Conservation (phyloP, 176 grass and related monocot species). For the Coix lacrymajobi region DNA sequence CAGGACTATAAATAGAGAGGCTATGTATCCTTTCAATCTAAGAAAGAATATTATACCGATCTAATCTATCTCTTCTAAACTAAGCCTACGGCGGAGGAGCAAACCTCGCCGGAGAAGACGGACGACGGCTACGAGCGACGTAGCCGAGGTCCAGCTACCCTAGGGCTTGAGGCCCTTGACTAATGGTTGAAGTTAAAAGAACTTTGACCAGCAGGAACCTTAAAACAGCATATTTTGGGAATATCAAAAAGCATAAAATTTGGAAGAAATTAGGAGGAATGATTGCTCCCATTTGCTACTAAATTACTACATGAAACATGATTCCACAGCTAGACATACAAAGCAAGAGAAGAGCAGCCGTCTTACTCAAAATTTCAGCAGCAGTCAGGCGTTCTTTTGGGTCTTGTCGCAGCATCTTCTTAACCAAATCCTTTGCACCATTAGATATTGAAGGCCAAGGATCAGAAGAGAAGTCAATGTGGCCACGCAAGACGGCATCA, state of each 20-base stretch:
- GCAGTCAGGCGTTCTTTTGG: conserved; percentile 87
- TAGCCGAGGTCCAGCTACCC: no score
- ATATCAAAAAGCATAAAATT: not conserved
- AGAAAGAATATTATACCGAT: no score
- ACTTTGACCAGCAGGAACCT: not conserved
- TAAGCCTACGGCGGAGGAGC: no score
- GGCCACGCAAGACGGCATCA: conserved; percentile 58
- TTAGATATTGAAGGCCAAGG: conserved; percentile 91
- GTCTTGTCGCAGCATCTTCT: conserved; percentile 87
- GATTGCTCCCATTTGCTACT: not conserved
- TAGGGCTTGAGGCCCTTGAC: no score
- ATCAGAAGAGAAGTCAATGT: conserved; percentile 88
- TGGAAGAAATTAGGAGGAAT: conserved; percentile 1
- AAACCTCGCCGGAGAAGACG: no score
- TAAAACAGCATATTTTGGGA: not conserved
- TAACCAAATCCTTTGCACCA: conserved; percentile 88
- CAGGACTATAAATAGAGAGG: no score
- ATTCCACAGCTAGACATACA: conserved; percentile 11
- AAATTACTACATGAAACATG: conserved; percentile 2
- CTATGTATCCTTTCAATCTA: no score
- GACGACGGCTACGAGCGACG: no score
- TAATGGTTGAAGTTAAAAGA: not conserved
- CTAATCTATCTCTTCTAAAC: no score
- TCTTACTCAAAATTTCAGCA: conserved; percentile 88
- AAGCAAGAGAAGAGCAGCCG: not conserved